Evolutionary conservation across 805 yeast genomes (phyloP), one percentile per base, ranked within the genome.

Genomic region (Priceomyces medius): DNA sequence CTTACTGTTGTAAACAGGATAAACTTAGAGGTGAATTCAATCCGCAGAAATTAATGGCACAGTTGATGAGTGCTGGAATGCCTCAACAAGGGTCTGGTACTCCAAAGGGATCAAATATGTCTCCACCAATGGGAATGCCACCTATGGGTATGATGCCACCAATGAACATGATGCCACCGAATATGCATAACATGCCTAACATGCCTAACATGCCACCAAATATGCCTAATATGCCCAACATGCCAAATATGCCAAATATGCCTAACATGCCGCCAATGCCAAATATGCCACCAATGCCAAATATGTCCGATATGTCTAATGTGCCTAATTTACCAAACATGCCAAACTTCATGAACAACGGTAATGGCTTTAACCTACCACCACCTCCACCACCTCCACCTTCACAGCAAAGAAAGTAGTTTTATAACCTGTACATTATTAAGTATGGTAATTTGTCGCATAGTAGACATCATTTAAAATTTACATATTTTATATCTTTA

Each of bases 1-100:
- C 90, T 18, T 93, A 93, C 64, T 82, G 96, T 51, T 73, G 82
- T 31, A 88, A 88, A 60, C 97, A 90, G 57, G 96, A 90, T 60
- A 82, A 80, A 50, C 55, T 84, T 37, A 76, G 93, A 41, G 82
- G 83, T 4, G 90, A 85, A 45, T 90, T 81, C 65, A 85, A 87
- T 38, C 93, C 95, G 2, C 86, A 83, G 42, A 88, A 85, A 55
- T 69, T 88, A 16, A 77, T 88, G 75, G 80, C 80, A 58, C 80
- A 79, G 51, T 66, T 79, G 58, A 75, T 75, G 74, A 59, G 61
- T 7, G 58, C 59, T 18, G 50, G 57, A 1, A 43, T 37, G 18
- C 40, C 46, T 12, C 37, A 36, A 18, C 48, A 47, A 29, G 43
- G 41, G 10, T 42, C 46, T 20, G 45, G 44, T 26, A 38, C 40